These are phyloP conservation scores for Periconia sp. DNA, from an alignment of 2,329 filamentous ascomycete genomes.

Conservation along the genomic window DNA sequence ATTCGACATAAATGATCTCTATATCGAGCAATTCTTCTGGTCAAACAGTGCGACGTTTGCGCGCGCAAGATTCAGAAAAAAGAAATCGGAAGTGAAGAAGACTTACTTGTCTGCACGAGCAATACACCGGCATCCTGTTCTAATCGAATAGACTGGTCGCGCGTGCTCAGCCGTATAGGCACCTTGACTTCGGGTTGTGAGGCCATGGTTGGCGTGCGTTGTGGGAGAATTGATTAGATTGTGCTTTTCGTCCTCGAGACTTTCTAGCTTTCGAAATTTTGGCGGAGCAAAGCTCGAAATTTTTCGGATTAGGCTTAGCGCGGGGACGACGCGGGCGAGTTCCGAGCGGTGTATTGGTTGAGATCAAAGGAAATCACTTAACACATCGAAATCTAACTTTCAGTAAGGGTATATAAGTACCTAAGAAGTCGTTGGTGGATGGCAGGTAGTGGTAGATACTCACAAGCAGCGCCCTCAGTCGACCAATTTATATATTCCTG, in stretches of 20 bases:
- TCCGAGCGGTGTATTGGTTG: too few species aligned
- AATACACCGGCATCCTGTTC: slow-evolving; percentile 34
- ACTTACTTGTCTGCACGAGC: slow-evolving; percentile 37
- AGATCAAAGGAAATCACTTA: too few species aligned
- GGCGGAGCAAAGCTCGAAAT: slow-evolving; percentile 17
- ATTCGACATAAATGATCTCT: not conserved
- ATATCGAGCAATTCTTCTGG: not conserved
- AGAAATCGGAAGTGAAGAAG: not conserved
- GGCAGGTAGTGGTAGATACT: too few species aligned
- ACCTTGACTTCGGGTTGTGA: slow-evolving; percentile 33
- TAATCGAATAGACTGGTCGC: slow-evolving; percentile 35
- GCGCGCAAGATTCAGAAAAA: not conserved
- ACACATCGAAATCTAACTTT: too few species aligned
- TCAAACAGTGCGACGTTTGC: not conserved
- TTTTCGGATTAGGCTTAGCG: slow-evolving; percentile 33
- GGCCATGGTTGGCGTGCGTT: slow-evolving; percentile 23
- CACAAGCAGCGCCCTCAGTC: too few species aligned
- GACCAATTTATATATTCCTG: too few species aligned
- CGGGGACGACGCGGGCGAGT: slow-evolving; percentile 14
- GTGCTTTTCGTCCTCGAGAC: not conserved
- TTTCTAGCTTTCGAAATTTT: slow-evolving; percentile 14
- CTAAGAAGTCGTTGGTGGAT: too few species aligned
- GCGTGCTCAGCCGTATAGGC: slow-evolving; percentile 39
- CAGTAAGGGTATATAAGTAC: too few species aligned
- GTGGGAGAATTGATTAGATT: not conserved